These are phyloP conservation scores for Glycine soja DNA, from an alignment of 306 rosid species.

Conservation along the genomic window DNA sequence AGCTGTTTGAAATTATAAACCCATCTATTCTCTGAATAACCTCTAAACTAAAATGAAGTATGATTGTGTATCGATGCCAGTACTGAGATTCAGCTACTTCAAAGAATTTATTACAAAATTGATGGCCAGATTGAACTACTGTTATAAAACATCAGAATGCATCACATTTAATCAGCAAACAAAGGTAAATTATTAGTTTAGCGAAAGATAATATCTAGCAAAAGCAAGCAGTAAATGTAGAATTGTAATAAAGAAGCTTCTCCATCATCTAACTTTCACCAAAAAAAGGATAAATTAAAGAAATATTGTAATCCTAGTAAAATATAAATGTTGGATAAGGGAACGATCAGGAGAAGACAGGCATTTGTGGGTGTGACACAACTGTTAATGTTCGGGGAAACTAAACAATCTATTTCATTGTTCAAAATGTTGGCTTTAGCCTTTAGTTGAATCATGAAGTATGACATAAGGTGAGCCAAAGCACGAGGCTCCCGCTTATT, in stretches of 20 bases:
- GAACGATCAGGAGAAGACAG: neutral
- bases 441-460: neutral
- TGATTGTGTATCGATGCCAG: neutral
- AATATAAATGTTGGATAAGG: slow-evolving; percentile 12
- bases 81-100: neutral
- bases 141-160: slow-evolving; percentile 1
- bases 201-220: neutral
- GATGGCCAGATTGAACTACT: neutral
- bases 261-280: neutral
- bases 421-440: neutral
- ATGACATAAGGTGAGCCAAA: too few species aligned
- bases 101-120: slow-evolving; percentile 13
- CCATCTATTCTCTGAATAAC: neutral
- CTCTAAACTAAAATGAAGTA: slow-evolving; percentile 7
- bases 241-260: neutral
- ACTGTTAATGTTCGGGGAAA: neutral
- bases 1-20: slow-evolving; percentile 8
- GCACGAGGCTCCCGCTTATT: too few species aligned
- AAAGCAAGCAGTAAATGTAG: slow-evolving; percentile 6
- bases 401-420: neutral
- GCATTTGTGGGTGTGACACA: neutral
- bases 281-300: neutral
- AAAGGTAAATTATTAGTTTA: too few species aligned
- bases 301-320: neutral
- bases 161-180: slow-evolving; percentile 19